Conservation (phyloP, 1,284 basidiomycete species). For the Irpex sp. region DNA sequence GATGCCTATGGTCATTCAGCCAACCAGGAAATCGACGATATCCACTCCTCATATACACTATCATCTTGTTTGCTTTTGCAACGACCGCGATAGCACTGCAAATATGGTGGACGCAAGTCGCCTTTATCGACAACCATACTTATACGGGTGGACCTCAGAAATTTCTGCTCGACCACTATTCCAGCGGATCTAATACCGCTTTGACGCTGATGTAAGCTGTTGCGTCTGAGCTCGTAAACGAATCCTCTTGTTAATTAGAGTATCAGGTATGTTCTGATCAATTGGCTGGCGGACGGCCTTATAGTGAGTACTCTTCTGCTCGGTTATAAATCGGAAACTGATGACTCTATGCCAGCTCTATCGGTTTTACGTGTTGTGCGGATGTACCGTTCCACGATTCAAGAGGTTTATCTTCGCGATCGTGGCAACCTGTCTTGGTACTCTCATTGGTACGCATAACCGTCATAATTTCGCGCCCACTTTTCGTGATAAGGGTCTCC, state of each 20-base stretch:
- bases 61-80: slow-evolving; percentile 9
- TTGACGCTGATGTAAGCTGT: slow-evolving; percentile 25
- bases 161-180: slow-evolving; percentile 20
- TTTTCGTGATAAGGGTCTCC: background rate
- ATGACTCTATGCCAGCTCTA: slow-evolving; percentile 19
- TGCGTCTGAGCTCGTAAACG: too few relatives aligned
- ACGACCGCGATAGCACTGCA: slow-evolving; percentile 13
- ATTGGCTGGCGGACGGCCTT: slow-evolving; percentile 30
- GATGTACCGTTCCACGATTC: background rate
- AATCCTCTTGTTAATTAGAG: too few relatives aligned
- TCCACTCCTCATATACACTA: slow-evolving; percentile 4
- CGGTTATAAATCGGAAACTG: background rate
- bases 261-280: slow-evolving; percentile 28
- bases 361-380: slow-evolving; percentile 22
- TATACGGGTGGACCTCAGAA: slow-evolving; percentile 9
- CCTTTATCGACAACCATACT: slow-evolving; percentile 9
- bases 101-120: slow-evolving; percentile 14
- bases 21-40: slow-evolving; percentile 1
- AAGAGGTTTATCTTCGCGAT: background rate
- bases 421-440: slow-evolving; percentile 4
- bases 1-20: slow-evolving; percentile 1
- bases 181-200: slow-evolving; percentile 18
- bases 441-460: slow-evolving; percentile 17
- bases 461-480: background rate
- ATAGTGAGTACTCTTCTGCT: slow-evolving; percentile 20